Evolutionary conservation across 2,329 filamentous ascomycete species (phyloP).

Genomic region (Nemania diffusa): DNA sequence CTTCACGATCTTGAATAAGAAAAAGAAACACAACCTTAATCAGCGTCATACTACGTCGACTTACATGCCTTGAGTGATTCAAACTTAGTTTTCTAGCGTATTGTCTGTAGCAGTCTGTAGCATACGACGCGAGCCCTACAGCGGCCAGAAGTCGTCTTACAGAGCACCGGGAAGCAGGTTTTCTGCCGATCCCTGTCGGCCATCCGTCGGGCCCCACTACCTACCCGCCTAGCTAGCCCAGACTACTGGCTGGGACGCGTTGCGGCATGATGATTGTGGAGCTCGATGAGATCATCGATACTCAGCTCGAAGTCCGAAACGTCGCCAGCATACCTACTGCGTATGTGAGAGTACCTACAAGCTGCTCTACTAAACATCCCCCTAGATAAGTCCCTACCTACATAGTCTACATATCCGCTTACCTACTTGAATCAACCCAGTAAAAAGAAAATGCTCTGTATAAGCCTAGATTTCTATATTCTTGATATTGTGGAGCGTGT

Average conservation of each 20-base stretch:
- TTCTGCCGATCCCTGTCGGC: neutral
- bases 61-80: too few species aligned
- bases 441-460: neutral
- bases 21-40: too few species aligned
- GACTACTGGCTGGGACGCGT: too few species aligned
- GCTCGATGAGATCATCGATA: slow-evolving; percentile 35
- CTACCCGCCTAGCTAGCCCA: too few species aligned
- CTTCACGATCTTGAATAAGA: too few species aligned
- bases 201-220: neutral
- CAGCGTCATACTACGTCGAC: too few species aligned
- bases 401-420: neutral
- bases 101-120: neutral
- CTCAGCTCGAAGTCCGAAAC: slow-evolving; percentile 12
- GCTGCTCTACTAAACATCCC: neutral
- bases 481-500: slow-evolving; percentile 1
- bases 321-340: slow-evolving; percentile 11
- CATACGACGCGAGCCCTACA: too few species aligned
- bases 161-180: slow-evolving; percentile 22
- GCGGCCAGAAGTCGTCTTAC: too few species aligned
- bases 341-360: too few species aligned
- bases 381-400: too few species aligned
- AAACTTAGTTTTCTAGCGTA: neutral
- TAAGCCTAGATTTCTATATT: neutral
- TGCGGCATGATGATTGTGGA: neutral
- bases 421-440: neutral